Conservation (phyloP, 78 protist genomes). For the Dictyostelium citrinum region DNA sequence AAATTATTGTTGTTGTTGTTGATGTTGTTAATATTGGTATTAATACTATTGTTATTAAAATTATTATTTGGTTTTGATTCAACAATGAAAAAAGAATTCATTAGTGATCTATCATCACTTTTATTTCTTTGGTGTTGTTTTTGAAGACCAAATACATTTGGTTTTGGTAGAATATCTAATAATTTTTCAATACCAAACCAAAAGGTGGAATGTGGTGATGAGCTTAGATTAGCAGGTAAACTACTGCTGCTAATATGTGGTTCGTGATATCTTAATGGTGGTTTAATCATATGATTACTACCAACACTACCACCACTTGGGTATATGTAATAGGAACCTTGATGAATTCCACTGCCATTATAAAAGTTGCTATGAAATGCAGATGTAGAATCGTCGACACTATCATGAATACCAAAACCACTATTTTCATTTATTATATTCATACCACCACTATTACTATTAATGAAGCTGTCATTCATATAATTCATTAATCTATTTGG, state of each 20-base stretch:
- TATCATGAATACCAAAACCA: background rate
- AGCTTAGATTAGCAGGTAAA: background rate
- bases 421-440: background rate
- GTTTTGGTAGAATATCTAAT: slow-evolving; percentile 66
- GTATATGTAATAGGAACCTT: background rate
- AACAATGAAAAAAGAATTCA: slow-evolving; percentile 37
- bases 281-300: background rate
- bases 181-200: slow-evolving; percentile 67
- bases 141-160: slow-evolving; percentile 33
- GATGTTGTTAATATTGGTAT: too few species aligned
- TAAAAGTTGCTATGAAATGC: background rate
- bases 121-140: background rate
- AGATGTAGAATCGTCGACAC: background rate
- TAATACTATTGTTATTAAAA: background rate
- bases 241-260: background rate
- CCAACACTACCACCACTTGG: background rate
- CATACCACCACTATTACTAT: background rate
- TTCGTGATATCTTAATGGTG: background rate
- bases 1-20: background rate
- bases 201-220: slow-evolving; percentile 29
- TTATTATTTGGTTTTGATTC: background rate
- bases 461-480: background rate
- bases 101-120: slow-evolving; percentile 18
- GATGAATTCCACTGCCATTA: too few species aligned
- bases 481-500: background rate